Evolutionary conservation across 345 rosid species (phyloP), one percentile per base, ranked within the genome.

Genomic region (Microthlaspi erraticum): DNA sequence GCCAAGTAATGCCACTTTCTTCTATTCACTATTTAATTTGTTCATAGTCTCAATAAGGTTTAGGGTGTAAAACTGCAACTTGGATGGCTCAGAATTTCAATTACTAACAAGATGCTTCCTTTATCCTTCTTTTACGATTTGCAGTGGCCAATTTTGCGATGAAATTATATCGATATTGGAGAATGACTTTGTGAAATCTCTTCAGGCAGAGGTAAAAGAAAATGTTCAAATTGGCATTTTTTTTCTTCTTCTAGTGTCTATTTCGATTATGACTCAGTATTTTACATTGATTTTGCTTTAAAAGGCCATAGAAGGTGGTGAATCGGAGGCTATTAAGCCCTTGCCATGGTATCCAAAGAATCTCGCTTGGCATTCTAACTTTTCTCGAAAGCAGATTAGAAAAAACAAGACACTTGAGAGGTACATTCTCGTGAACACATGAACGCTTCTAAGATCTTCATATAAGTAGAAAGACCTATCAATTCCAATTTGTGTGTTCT

Each of bases 311-410:
- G 93, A 89, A 67, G 87, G 82, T 48, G 83, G 77, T 82, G 99
- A 91, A 65, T 72, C 68, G 64, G 91, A 83, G 57, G 84, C 90
- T 68, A 88, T 94, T 55, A 87, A 85, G 78, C 98, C 97, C 1
- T 74, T 93, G 78, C 89, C 91, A 64, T 91, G 96, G 98, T 93
- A 88, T 62, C 94, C 96, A 43, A 83, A 87, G 57, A 87, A 88
- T 71, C 88, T 91, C 54, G 97, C 96, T 6, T 93, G 98, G 98
- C 92, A 93, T 72, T 88, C 97, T 32, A 91, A 81, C 73, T 93
- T 86, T 79, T 93, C 97, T 10, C 74, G 98, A 52, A 94, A 88
- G 87, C 96, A 91, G 81, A 84, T 91, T 75, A 83, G 99, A 57
- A 91, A 94, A 74, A 87, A 87, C 78, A 87, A 88, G 81, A 82